These are phyloP conservation scores for Ophiostoma sp. DNA, from an alignment of 2,329 filamentous ascomycete genomes.

Conservation along the genomic window DNA sequence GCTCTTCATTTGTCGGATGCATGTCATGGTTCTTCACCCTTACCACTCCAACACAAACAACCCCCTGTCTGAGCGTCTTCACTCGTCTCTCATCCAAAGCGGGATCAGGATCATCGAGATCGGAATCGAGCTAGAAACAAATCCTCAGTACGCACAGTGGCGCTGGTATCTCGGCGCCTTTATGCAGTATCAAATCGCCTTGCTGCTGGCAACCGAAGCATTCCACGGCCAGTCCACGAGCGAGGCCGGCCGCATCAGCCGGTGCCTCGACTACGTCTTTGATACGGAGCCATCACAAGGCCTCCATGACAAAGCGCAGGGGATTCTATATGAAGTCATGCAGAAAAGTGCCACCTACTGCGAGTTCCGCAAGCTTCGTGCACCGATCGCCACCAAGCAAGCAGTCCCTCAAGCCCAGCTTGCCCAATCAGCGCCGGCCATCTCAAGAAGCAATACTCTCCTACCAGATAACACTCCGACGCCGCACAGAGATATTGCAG, in stretches of 20 bases:
- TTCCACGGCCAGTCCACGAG: constrained; percentile 52
- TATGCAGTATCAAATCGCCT: constrained; percentile 65
- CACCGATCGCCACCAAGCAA: constrained; percentile 42
- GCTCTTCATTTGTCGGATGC: constrained; percentile 56
- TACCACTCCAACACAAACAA: constrained; percentile 49
- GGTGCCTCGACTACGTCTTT: constrained; percentile 67
- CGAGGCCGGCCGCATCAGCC: constrained; percentile 63
- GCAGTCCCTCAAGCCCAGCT: constrained; percentile 34
- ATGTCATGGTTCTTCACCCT: constrained; percentile 62
- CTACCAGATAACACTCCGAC: neutral
- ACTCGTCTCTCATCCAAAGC: constrained; percentile 58
- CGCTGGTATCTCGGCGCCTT: constrained; percentile 66
- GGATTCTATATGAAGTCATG: constrained; percentile 57
- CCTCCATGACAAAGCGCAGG: constrained; percentile 50
- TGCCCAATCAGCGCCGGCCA: constrained; percentile 26
- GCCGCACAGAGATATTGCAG: neutral
- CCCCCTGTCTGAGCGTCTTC: constrained; percentile 56
- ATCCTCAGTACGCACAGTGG: constrained; percentile 50
- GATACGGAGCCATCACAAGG: constrained; percentile 46
- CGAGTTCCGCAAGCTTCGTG: constrained; percentile 52
- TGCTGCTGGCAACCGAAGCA: constrained; percentile 63
- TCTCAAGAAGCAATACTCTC: neutral
- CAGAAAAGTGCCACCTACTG: constrained; percentile 56
- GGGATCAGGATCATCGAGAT: constrained; percentile 49
- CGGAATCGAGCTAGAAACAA: constrained; percentile 43